Base-by-base conservation (phyloP, 106 monocot species). In the Allium sativum region DNA sequence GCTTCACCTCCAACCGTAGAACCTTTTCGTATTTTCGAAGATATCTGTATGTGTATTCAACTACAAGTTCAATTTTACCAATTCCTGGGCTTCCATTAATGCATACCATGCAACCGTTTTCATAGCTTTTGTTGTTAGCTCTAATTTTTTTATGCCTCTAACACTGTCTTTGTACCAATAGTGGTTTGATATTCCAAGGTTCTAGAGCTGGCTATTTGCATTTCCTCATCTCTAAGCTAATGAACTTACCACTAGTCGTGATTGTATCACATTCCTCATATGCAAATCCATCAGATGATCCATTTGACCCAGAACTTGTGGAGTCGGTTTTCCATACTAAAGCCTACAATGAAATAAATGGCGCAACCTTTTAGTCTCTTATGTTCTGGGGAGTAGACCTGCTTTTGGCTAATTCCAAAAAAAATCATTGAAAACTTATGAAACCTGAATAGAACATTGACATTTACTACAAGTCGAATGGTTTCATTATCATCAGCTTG, bases 1-100 rank as follows among this genome's bases (percentile, higher is more conserved):
- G 85, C 80, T 54, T 89, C 93, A 21, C 93, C 93, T 13, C 86
- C n/a, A 89, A 70, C 93, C 93, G 89, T 56, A 94, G 55, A 0
- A 94, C 89, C 75, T 74, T 74, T 67, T 89, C 89, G 86, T 94
- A 94, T 53, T 89, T 75, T 68, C 89, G 89, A 18, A 78, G 73
- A 52, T 86, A 89, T 53, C 83, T 66, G 68, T 89, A 77, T 9
- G 93, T 85, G 70, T 86, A 94, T 53, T 94, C 93, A 62, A 86
- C 43, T 48, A 81, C 93, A 0, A 94, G 78, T 56, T 94, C 93
- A 1, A 89, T 83, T 71, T 94, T 94, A 12, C 93, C 93, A 6
- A 81, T 78, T 1, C 93, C 93, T 21, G 82, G 72, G 45, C 43
- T 12, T 1, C 93, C 93, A 55, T 66, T 86, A 42, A 94, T 65